Conservation (phyloP, 2,329 filamentous ascomycete genomes). For the Malbranchea zuffiana region DNA sequence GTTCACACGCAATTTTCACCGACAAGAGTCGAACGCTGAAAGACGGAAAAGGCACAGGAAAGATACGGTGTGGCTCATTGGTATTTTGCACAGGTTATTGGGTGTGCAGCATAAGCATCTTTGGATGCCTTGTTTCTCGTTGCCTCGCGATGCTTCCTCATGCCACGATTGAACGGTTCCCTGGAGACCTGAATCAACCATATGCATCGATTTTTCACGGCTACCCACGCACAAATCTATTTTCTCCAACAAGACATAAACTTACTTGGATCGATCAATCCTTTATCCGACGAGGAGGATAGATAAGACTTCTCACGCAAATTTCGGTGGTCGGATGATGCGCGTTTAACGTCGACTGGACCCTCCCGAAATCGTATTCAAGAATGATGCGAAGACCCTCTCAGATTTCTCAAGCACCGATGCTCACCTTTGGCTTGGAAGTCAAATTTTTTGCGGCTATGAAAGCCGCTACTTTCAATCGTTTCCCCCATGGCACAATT, state of each 20-base stretch:
- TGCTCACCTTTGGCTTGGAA: slow-evolving; percentile 14
- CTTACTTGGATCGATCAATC: no score
- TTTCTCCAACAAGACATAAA: slow-evolving; percentile 1
- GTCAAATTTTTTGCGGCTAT: slow-evolving; percentile 14
- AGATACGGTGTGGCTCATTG: not conserved
- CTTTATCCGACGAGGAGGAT: no score
- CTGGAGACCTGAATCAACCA: slow-evolving; percentile 8
- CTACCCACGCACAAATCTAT: slow-evolving; percentile 5
- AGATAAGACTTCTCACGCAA: not conserved
- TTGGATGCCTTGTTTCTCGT: slow-evolving; percentile 8
- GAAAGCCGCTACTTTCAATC: slow-evolving; percentile 10
- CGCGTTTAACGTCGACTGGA: slow-evolving; percentile 4
- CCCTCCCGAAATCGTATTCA: slow-evolving; percentile 1
- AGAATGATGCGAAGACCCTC: slow-evolving; percentile 6
- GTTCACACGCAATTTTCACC: no score
- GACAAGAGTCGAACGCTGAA: no score
- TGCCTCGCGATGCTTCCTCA: slow-evolving; percentile 12
- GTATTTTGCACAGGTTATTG: slow-evolving; percentile 6
- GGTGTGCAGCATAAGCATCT: slow-evolving; percentile 8
- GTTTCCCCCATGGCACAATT: slow-evolving; percentile 6
- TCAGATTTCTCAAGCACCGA: slow-evolving; percentile 4
- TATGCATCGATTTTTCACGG: slow-evolving; percentile 1
- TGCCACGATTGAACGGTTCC: slow-evolving; percentile 6
- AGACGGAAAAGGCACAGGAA: slow-evolving; percentile 1
- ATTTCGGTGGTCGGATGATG: slow-evolving; percentile 8